phyloP scores from a whole-genome alignment of 1,284 basidiomycete species.

The Paramarasmius palmivorus region DNA sequence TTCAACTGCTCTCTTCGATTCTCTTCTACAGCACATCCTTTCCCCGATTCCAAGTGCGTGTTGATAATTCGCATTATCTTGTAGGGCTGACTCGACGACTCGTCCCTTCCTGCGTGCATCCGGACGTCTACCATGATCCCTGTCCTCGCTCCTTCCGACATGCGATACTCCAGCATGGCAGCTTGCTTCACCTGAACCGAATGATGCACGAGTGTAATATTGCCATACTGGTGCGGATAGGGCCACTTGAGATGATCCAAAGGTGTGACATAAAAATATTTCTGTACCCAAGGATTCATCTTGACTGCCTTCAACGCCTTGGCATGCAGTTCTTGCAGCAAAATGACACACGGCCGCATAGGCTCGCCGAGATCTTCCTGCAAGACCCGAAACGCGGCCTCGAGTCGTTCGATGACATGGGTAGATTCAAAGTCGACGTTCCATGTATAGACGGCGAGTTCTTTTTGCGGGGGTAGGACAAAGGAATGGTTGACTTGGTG shows the following conservation, averaged over 20 bases:
- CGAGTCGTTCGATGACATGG: slow-evolving; percentile 41
- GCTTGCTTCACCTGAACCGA: slow-evolving; percentile 46
- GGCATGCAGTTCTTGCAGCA: slow-evolving; percentile 64
- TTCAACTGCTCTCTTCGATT: slow-evolving; percentile 52
- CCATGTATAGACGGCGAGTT: slow-evolving; percentile 61
- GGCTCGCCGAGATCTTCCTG: slow-evolving; percentile 48
- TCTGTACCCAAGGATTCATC: slow-evolving; percentile 58
- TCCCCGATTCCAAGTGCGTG: slow-evolving; percentile 65
- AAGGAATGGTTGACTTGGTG: no score
- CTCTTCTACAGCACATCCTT: slow-evolving; percentile 45
- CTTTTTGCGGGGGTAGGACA: slow-evolving; percentile 19
- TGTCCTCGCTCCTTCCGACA: slow-evolving; percentile 32
- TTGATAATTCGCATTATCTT: slow-evolving; percentile 59
- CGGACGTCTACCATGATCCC: slow-evolving; percentile 60
- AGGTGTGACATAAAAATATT: slow-evolving; percentile 58
- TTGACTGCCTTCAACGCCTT: slow-evolving; percentile 47
- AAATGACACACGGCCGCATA: slow-evolving; percentile 57
- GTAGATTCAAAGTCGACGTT: slow-evolving; percentile 56
- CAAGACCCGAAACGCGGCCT: slow-evolving; percentile 52
- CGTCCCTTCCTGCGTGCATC: slow-evolving; percentile 37
- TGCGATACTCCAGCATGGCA: slow-evolving; percentile 35
- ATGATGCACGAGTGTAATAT: slow-evolving; percentile 63
- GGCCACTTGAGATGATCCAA: slow-evolving; percentile 55
- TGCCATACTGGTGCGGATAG: slow-evolving; percentile 47
- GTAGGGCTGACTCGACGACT: slow-evolving; percentile 9